Percentiles rank a stretch among this genome's conserved stretches.
phyloP scores from a whole-genome alignment of 176 grass and related monocot species.

The Phoenix dactylifera region DNA sequence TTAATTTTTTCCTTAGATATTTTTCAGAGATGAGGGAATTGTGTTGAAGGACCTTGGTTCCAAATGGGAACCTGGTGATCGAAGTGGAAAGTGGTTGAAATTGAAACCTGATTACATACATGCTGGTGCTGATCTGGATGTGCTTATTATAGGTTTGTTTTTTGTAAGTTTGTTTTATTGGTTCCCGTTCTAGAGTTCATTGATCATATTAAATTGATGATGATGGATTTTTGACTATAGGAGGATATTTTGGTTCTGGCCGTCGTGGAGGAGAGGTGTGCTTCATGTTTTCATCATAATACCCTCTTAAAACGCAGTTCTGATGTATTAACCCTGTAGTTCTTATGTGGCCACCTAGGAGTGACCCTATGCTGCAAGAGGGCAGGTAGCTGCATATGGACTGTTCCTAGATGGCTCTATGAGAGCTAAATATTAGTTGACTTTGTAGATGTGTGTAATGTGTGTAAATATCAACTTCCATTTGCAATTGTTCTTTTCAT shows the following conservation, averaged over 20 bases:
- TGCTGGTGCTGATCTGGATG: conserved; percentile 91
- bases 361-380: conserved; percentile 9
- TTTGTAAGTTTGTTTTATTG: neutral
- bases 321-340: no score
- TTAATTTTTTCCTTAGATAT: neutral
- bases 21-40: conserved; percentile 80
- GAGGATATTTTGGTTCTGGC: conserved; percentile 95
- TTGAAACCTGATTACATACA: conserved; percentile 96
- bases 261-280: conserved; percentile 77
- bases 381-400: conserved; percentile 2
- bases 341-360: no score
- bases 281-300: no score
- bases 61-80: conserved; percentile 92
- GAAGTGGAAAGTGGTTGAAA: conserved; percentile 92
- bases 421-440: no score
- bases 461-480: no score
- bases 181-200: no score
- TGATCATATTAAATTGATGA: no score
- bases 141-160: conserved; percentile 80
- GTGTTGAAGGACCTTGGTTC: conserved; percentile 86
- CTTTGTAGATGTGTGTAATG: no score
- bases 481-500: no score
- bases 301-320: no score
- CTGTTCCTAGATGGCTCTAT: neutral
- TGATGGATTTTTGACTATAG: conserved; percentile 25